Evolutionary conservation across 2,329 filamentous ascomycete species (phyloP), one percentile per base, ranked within the genome.

Genomic region (Nannizziopsis barbatae): DNA sequence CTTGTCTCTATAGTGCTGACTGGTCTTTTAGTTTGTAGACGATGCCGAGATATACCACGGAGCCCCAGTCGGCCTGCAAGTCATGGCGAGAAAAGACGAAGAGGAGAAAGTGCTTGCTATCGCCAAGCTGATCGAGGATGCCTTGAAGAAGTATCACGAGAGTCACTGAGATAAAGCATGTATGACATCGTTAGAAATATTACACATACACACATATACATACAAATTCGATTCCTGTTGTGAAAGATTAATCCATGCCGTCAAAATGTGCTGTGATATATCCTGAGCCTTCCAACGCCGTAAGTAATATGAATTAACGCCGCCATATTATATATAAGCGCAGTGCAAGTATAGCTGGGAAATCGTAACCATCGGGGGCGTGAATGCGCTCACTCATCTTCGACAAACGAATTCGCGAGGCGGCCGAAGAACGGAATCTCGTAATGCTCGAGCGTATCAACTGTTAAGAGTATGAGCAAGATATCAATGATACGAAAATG

Each of bases 381-480:
- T 3, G 7, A 4, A 27, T 27, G 22, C 22, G 22, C 4, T 67
- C 60, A 83, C 65, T 95, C 92, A 62, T 95, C 86, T 60, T 95
- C 90, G 50, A 96, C 75, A 61, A 95, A 90, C 20, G 84, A 84
- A 66, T 83, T 94, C 38, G 92, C 92, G 57, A 95, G 71, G 37
- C 75, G 75, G 3, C 92, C 92, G 60, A 96, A 83, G 60, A 94
- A 80, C 0, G 90, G 90, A 1, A 95, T 75, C 65, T 96, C 89
- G 53, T 82, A 93, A 62, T 90, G 71, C 49, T 75, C 70, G 44
- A 82, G 69, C 1, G 75, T 80, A 53, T 81, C 78, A 45, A 80
- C 78, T 81, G 55, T 35, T 15, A n/a, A 10, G 1, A 22, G 42
- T 17, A 36, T 30, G 30, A 17, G 30, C 4, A 12, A 2, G 15